Conservation (phyloP, 768 basidiomycete species). For the Auriscalpium orientale region DNA sequence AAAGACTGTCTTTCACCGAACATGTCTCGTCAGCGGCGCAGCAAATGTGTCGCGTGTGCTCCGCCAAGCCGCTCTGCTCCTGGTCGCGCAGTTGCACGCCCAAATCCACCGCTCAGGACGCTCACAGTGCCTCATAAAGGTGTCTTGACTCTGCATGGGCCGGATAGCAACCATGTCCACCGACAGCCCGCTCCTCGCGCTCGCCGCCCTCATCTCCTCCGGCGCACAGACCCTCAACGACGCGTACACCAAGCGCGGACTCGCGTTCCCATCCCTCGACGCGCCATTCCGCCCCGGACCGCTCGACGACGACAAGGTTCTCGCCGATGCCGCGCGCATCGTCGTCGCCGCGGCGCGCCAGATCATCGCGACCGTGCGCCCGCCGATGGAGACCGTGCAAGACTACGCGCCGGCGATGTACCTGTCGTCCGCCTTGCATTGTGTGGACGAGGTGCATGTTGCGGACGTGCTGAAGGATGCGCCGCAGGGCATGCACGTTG, state of each 20-base stretch:
- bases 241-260: not conserved
- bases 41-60: too few species aligned
- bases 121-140: too few species aligned
- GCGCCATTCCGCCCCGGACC: not conserved
- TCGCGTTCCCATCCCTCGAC: conserved; percentile 3
- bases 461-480: conserved; percentile 3
- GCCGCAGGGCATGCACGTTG: conserved; percentile 5
- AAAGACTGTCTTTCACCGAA: too few species aligned
- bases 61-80: too few species aligned
- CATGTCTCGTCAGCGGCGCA: too few species aligned
- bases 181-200: not conserved
- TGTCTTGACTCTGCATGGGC: too few species aligned
- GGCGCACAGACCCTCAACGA: conserved; percentile 1
- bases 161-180: not conserved
- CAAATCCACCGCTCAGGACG: too few species aligned
- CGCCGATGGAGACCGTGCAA: conserved; percentile 1
- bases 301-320: not conserved
- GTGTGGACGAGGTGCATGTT: not conserved
- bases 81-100: too few species aligned
- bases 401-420: conserved; percentile 1
- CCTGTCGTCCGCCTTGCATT: not conserved
- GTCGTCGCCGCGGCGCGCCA: conserved; percentile 1
- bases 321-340: not conserved
- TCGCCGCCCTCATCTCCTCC: not conserved
- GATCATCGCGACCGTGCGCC: conserved; percentile 2